Evolutionary conservation across 768 basidiomycete species (phyloP), one percentile per base, ranked within the genome.

Genomic region (Rhodotorula paludigena): DNA sequence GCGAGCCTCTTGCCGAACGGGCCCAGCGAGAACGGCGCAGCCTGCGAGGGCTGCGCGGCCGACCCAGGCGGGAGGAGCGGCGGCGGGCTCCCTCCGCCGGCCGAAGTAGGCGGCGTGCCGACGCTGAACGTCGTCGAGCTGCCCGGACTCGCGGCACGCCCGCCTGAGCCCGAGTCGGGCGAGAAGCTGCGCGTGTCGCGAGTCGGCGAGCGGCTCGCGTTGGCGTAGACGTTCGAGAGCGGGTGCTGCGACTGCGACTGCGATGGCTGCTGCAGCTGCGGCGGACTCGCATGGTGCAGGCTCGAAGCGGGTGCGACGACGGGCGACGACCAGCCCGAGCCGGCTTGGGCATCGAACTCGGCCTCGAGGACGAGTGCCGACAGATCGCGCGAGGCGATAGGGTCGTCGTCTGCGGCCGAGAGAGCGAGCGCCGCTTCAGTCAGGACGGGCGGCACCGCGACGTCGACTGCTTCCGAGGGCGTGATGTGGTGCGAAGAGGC

Each of bases 391-490:
- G 51, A 36, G 12, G 58, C 41, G 57, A 63, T 32, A 0, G 58
- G 67, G 41, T 68, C 67, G 38, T 33, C 54, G 23, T 41, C 33
- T 8, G 64, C 51, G 32, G 38, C 14, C 10, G 69, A 66, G 32
- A 71, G 62, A 14, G 69, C 69, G 38, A 72, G 28, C 38, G 59
- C 63, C 9, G 71, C 71, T 51, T 68, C 71, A 45, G 67, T 67
- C 12, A 73, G 41, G 44, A 69, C 65, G n/a, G 72, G 72, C 5
- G 72, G 68, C 28, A 73, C 59, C 6, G 72, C 72, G 45, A 69
- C 68, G 55, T 73, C 72, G 39, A 69, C 64, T 2, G 72, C 72
- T 39, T 73, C 71, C 2, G 63, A 64, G 12, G 71, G 64, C 5
- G 56, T 56, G 63, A 72, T 58, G 57, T 41, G 60, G 39, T 72